These are phyloP conservation scores for Epichloe aotearoae DNA, from an alignment of 2,329 filamentous ascomycete species.

Conservation along the genomic window DNA sequence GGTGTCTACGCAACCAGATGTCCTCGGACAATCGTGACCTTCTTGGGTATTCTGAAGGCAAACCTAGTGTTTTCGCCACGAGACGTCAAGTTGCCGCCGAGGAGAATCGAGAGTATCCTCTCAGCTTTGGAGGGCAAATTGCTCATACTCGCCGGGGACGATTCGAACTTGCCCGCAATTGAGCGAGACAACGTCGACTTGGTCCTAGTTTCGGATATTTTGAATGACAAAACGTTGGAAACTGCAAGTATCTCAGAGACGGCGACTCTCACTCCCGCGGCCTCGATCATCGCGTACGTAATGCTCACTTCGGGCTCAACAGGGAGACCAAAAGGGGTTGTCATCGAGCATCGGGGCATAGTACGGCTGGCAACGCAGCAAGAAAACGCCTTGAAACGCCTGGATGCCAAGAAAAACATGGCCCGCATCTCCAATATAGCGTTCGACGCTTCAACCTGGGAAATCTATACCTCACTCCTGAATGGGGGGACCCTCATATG, in stretches of 20 bases:
- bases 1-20: constrained; percentile 10
- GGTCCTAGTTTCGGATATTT: constrained; percentile 4
- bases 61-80: constrained; percentile 13
- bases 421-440: constrained; percentile 7
- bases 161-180: background rate
- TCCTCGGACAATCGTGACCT: constrained; percentile 11
- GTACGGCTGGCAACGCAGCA: background rate
- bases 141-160: constrained; percentile 8
- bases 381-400: background rate
- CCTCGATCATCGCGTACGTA: constrained; percentile 8
- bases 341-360: constrained; percentile 10
- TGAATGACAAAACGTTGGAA: background rate
- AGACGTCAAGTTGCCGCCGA: constrained; percentile 9
- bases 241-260: background rate
- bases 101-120: constrained; percentile 10
- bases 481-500: constrained; percentile 8
- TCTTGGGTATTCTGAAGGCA: constrained; percentile 14
- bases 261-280: background rate
- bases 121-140: constrained; percentile 4
- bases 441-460: constrained; percentile 6
- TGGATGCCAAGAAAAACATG: background rate
- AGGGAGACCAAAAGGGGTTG: constrained; percentile 12
- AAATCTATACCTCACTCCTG: constrained; percentile 7
- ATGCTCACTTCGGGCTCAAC: constrained; percentile 14
- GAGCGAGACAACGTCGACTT: constrained; percentile 4